phyloP scores from a whole-genome alignment of 331 rosid genomes.

The Rosa hybrid region DNA sequence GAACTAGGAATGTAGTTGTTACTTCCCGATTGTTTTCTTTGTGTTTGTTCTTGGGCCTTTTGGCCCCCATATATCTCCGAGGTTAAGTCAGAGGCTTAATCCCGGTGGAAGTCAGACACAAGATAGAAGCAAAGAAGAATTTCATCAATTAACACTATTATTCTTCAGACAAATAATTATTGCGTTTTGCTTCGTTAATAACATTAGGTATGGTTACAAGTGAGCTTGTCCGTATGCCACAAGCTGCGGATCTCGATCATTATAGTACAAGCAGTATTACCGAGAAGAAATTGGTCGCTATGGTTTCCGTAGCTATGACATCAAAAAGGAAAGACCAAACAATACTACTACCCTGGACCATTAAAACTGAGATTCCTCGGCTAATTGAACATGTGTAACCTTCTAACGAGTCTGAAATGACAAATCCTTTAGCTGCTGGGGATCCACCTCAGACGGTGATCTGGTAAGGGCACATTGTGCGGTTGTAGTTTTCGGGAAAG shows the following conservation, averaged over 20 bases:
- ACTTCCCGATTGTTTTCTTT: no score
- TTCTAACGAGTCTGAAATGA: slow-evolving; percentile 38
- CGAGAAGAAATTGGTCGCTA: not conserved
- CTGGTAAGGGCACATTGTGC: slow-evolving; percentile 94
- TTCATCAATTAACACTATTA: not conserved
- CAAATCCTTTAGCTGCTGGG: slow-evolving; percentile 75
- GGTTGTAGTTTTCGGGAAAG: slow-evolving; percentile 93
- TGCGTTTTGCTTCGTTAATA: not conserved
- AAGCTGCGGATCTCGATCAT: not conserved
- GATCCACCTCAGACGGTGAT: slow-evolving; percentile 86
- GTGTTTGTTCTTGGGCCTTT: no score
- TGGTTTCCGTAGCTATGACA: not conserved
- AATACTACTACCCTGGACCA: not conserved
- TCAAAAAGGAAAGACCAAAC: not conserved
- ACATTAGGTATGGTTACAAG: not conserved
- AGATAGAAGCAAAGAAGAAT: not conserved
- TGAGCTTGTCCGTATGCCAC: not conserved
- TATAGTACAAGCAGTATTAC: not conserved
- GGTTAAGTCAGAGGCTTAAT: no score
- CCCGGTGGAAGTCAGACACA: not conserved
- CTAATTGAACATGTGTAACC: not conserved
- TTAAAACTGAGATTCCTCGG: not conserved
- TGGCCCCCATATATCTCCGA: no score
- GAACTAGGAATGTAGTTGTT: no score
- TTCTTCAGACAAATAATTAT: not conserved